Conservation (phyloP, 1,139 yeast genomes). For the Saccharomyces hybrid region DNA sequence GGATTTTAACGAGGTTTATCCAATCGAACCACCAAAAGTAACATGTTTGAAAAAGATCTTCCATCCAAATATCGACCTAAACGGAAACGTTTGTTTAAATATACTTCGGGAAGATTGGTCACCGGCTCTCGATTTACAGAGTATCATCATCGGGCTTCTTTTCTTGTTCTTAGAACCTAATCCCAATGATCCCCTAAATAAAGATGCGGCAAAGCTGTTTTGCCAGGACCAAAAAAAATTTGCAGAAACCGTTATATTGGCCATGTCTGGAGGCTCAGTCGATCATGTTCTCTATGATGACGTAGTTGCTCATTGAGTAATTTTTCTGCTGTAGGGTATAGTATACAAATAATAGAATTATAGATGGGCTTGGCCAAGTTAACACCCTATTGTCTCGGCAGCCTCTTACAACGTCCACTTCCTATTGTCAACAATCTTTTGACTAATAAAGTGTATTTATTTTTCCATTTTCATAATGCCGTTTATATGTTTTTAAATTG, state of each 20-base stretch:
- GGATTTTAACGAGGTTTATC: constrained; percentile 62
- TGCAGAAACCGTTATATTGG: constrained; percentile 45
- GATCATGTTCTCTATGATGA: constrained; percentile 55
- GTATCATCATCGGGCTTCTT: constrained; percentile 77
- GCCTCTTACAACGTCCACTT: neutral
- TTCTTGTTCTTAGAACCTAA: constrained; percentile 86
- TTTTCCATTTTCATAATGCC: too few relatives aligned
- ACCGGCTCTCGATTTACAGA: constrained; percentile 77
- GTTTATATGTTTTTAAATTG: too few relatives aligned
- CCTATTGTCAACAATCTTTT: too few relatives aligned
- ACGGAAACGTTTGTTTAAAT: constrained; percentile 87
- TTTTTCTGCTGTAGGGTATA: neutral
- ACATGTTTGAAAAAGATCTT: constrained; percentile 64
- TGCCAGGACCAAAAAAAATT: constrained; percentile 51
- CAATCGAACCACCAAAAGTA: constrained; percentile 89
- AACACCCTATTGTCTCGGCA: neutral
- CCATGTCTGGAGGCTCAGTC: constrained; percentile 70
- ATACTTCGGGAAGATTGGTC: constrained; percentile 94
- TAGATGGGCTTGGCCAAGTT: neutral
- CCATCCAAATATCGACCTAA: constrained; percentile 87
- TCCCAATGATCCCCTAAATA: constrained; percentile 85
- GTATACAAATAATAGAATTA: neutral
- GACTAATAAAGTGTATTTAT: too few relatives aligned
- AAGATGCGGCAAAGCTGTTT: constrained; percentile 75
- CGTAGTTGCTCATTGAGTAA: constrained; percentile 31